phyloP scores from a whole-genome alignment of 345 rosid genomes.

The Citropsis articulata region DNA sequence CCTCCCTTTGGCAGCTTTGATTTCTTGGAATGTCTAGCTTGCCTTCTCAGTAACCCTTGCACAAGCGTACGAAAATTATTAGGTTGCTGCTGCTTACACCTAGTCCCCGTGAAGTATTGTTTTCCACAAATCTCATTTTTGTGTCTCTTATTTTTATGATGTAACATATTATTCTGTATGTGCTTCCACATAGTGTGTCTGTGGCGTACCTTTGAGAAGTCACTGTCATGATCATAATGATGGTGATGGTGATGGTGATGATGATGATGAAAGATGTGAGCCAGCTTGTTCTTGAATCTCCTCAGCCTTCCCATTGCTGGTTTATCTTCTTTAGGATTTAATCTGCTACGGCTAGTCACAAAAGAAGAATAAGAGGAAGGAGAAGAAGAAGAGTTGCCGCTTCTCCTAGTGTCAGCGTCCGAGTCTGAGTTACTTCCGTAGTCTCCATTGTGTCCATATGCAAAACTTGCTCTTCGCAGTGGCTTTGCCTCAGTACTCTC shows the following conservation, averaged over 20 bases:
- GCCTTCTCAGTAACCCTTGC: slow-evolving; percentile 42
- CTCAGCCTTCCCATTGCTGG: slow-evolving; percentile 39
- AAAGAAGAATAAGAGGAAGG: too few species aligned
- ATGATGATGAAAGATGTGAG: slow-evolving; percentile 63
- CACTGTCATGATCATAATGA: neutral
- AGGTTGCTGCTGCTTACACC: neutral
- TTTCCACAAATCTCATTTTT: slow-evolving; percentile 13
- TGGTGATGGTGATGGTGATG: slow-evolving; percentile 49
- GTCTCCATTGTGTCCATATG: neutral
- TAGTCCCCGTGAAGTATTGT: neutral
- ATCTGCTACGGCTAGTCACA: neutral
- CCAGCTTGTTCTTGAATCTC: slow-evolving; percentile 58
- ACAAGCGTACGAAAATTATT: slow-evolving; percentile 49
- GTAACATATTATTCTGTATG: slow-evolving; percentile 23
- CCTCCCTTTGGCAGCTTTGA: slow-evolving; percentile 10
- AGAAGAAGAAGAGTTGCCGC: too few species aligned
- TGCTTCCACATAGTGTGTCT: slow-evolving; percentile 41
- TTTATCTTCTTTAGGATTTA: slow-evolving; percentile 16
- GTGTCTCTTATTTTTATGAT: slow-evolving; percentile 11
- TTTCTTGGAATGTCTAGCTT: slow-evolving; percentile 41
- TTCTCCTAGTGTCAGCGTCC: neutral
- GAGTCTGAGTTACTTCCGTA: neutral
- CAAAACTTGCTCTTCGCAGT: neutral
- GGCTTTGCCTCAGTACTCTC: slow-evolving; percentile 12
- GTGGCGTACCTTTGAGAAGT: neutral